phyloP scores from a whole-genome alignment of 2,329 filamentous ascomycete species.

The Zelopaecilomyces penicillatus region DNA sequence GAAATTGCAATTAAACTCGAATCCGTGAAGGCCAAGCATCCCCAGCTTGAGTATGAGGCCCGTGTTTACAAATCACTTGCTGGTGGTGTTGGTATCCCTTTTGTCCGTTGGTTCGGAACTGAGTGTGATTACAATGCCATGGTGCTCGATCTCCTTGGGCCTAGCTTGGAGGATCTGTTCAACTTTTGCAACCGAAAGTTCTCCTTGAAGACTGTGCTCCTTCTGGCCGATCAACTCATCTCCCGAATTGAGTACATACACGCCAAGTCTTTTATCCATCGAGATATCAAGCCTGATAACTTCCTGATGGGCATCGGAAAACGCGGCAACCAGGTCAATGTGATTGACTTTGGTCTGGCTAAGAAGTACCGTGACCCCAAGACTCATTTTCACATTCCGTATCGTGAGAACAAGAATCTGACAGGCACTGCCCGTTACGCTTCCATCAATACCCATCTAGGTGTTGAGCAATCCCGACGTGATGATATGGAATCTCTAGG shows the following conservation, averaged over 20 bases:
- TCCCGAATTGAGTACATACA: constrained; percentile 99
- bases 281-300: constrained; percentile 99
- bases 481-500: constrained; percentile 99
- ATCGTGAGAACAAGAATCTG: constrained; percentile 99
- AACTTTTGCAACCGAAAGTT: constrained; percentile 99
- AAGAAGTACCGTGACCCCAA: constrained; percentile 99
- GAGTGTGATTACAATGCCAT: constrained; percentile 99
- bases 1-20: constrained; percentile 99
- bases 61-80: constrained; percentile 86
- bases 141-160: constrained; percentile 94
- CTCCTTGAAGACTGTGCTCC: constrained; percentile 93
- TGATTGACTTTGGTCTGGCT: constrained; percentile 96
- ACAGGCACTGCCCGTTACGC: constrained; percentile 98
- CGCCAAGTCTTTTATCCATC: constrained; percentile 98
- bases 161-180: constrained; percentile 95
- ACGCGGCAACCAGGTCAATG: constrained; percentile 98
- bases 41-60: constrained; percentile 96
- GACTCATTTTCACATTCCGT: constrained; percentile 99
- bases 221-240: constrained; percentile 95
- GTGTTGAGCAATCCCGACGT: constrained; percentile 97
- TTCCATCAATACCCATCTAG: constrained; percentile 96
- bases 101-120: constrained; percentile 98
- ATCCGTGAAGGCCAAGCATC: constrained; percentile 98
- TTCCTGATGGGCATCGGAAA: constrained; percentile 99
- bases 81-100: constrained; percentile 94